Base-by-base conservation (phyloP, 805 yeast genomes). In the Saccharomycopsis fermentans region DNA sequence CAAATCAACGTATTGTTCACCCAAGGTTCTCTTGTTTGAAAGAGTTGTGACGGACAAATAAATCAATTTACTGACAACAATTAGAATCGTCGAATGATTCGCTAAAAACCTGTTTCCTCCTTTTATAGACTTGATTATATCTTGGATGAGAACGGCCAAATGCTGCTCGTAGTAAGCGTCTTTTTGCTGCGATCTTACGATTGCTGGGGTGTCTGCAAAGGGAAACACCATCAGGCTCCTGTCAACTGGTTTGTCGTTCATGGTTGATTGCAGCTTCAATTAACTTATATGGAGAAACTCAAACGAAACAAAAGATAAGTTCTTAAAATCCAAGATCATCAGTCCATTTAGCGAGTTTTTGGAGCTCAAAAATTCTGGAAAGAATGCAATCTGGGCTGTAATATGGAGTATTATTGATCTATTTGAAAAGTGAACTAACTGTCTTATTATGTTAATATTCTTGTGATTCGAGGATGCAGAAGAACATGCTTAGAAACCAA, bases 1-100 rank as follows among this genome's bases (percentile, higher is more conserved):
- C 57, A 89, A 71, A 69, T 92, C 96, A 14, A 90, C 90, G 70
- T 92, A 92, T 71, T 92, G 97, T 68, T 92, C 98, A 0, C 99
- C 99, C 29, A 94, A 72, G 0, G 98, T 92, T 57, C 92, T 77
- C 1, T 87, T 80, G 0, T 92, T 92, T 4, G 81, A 59, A 14
- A 86, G 71, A 0, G 97, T 91, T 0, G 97, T 92, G 24, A 88
- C 71, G 1, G 78, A 69, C n/a, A 89, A 73, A 67, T 92, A 92
- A 0, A 84, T 51, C 1, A 84, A 69, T 56, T 83, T 83, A 9
- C 86, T 80, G 1, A 75, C 67, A 0, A 81, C 77, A 0, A 83
- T 74, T 64, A 84, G 88, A 51, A 80, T 78, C 1, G 86, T 80
- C 64, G 84, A 79, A 3, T 78, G 71, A 65, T 87, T 85, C 11